Evolutionary conservation across 805 yeast species (phyloP).

Genomic region (Wickerhamomyces xylosicus): DNA sequence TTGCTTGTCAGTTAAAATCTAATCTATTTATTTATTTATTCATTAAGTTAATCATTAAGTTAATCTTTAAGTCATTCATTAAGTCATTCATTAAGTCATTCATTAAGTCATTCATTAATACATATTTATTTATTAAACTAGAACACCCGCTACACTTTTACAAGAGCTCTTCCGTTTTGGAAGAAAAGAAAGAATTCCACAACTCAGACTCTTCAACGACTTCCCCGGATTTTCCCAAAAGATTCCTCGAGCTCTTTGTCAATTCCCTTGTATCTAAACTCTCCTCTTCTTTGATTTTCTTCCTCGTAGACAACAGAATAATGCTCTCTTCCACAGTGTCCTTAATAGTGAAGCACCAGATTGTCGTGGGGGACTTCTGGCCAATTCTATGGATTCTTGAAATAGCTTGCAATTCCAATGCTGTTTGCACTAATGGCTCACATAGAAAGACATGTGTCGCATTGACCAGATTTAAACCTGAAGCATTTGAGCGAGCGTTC

Average conservation of each 20-base stretch:
- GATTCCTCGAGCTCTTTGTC: slow-evolving; percentile 37
- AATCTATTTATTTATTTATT: too few species aligned
- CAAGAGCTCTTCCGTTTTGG: slow-evolving; percentile 5
- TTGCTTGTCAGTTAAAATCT: slow-evolving; percentile 22
- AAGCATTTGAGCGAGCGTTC: slow-evolving; percentile 79
- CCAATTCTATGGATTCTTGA: slow-evolving; percentile 92
- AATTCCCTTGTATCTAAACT: slow-evolving; percentile 45
- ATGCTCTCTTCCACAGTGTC: slow-evolving; percentile 88
- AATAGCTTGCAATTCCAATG: slow-evolving; percentile 85
- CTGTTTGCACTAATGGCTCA: slow-evolving; percentile 84
- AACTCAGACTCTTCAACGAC: slow-evolving; percentile 45
- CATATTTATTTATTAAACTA: too few species aligned
- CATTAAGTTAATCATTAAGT: too few species aligned
- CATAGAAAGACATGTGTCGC: slow-evolving; percentile 89
- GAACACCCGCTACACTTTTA: too few species aligned
- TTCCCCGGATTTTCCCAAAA: slow-evolving; percentile 47
- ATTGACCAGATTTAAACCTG: slow-evolving; percentile 84
- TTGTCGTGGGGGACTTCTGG: slow-evolving; percentile 68
- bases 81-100: too few species aligned
- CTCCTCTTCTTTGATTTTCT: slow-evolving; percentile 31
- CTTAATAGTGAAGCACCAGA: slow-evolving; percentile 84
- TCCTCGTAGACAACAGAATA: slow-evolving; percentile 53
- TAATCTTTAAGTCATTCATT: too few species aligned
- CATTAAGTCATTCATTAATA: too few species aligned
- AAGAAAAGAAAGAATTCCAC: slow-evolving; percentile 49